Evolutionary conservation across 495 filamentous ascomycete species (phyloP).

Genomic region (Neurospora sublineolata): DNA sequence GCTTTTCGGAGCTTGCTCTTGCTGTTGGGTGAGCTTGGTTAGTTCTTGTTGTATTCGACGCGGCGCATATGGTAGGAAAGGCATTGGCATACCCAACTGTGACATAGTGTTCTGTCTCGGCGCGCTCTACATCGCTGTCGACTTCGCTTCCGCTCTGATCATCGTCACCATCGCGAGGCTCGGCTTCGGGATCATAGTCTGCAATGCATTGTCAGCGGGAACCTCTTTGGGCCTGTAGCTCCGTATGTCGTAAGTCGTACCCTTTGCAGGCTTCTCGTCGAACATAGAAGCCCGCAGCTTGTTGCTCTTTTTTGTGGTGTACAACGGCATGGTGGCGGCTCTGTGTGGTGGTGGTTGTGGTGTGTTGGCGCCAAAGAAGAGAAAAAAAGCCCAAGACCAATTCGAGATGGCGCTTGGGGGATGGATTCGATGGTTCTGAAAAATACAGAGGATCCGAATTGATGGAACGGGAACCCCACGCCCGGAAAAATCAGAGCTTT

Average conservation of each 20-base stretch:
- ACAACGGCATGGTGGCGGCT: constrained; percentile 19
- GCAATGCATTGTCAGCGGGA: constrained; percentile 1
- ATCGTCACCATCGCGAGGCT: constrained; percentile 39
- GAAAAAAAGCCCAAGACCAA: not conserved
- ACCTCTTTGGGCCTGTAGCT: not conserved
- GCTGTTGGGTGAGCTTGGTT: constrained; percentile 47
- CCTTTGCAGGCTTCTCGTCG: constrained; percentile 29
- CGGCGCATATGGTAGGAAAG: not conserved
- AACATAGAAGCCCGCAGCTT: constrained; percentile 30
- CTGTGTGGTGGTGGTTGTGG: not conserved
- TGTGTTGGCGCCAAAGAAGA: not conserved
- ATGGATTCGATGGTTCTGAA: not conserved
- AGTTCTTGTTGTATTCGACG: constrained; percentile 1
- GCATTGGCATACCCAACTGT: constrained; percentile 51
- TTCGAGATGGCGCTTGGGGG: not conserved
- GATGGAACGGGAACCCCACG: constrained; percentile 9
- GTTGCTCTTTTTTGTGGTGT: constrained; percentile 19
- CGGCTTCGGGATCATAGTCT: constrained; percentile 88
- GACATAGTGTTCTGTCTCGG: constrained; percentile 72
- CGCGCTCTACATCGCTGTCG: constrained; percentile 29
- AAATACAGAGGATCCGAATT: not conserved
- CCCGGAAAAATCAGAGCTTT: constrained; percentile 17
- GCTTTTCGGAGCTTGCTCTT: constrained; percentile 78
- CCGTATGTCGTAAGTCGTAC: constrained; percentile 8
- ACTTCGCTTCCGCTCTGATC: constrained; percentile 41